phyloP scores from a whole-genome alignment of 305 asterid genomes.

The Salvia sclarea region DNA sequence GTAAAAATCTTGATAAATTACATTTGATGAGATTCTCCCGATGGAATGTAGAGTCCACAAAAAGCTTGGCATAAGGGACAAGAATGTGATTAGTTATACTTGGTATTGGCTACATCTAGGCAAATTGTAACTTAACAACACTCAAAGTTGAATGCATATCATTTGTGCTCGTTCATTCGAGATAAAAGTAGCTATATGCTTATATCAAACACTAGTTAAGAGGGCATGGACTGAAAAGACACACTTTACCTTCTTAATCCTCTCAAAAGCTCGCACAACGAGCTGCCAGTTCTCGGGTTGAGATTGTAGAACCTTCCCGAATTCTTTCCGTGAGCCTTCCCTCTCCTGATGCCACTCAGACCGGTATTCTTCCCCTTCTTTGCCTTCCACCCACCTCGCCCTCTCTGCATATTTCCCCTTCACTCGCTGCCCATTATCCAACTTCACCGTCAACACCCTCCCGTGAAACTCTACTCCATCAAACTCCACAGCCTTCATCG shows the following conservation, averaged over 20 bases:
- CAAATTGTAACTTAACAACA: constrained; percentile 12
- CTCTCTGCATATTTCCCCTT: constrained; percentile 65
- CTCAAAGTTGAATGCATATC: not conserved
- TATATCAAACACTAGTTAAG: not conserved
- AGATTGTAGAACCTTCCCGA: constrained; percentile 50
- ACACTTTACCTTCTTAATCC: constrained; percentile 77
- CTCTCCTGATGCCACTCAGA: constrained; percentile 93
- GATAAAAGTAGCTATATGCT: not conserved
- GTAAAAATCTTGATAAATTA: not conserved
- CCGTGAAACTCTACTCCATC: constrained; percentile 98
- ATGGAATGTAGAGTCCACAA: not conserved
- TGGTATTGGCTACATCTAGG: constrained; percentile 1
- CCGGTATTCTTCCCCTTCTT: constrained; percentile 48
- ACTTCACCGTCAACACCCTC: constrained; percentile 76
- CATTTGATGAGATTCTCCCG: not conserved
- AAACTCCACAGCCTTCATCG: constrained; percentile 92
- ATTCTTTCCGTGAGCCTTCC: constrained; percentile 67
- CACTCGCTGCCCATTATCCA: constrained; percentile 81
- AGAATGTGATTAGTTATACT: constrained; percentile 1
- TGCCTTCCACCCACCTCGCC: constrained; percentile 67
- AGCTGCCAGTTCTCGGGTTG: constrained; percentile 95
- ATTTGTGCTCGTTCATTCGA: not conserved
- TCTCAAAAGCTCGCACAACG: constrained; percentile 78
- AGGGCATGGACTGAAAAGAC: constrained; percentile 9
- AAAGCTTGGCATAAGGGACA: not conserved